Conservation (phyloP, 2,329 filamentous ascomycete species). For the Hypoxylon sp. region DNA sequence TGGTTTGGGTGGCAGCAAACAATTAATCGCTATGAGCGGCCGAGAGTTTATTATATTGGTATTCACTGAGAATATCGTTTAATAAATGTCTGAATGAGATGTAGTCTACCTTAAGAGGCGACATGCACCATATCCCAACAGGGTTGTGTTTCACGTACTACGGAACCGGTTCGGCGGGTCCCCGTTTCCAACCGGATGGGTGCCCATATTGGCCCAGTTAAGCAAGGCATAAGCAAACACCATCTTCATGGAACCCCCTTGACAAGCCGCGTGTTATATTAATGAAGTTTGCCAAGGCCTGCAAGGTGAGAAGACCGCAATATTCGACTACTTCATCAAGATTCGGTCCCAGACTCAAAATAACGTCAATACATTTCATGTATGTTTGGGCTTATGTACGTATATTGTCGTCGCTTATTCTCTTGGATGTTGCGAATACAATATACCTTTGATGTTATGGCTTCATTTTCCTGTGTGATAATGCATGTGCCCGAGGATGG, state of each 20-base stretch:
- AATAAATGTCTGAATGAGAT: neutral
- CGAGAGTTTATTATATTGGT: neutral
- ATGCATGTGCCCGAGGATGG: neutral
- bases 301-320: neutral
- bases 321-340: neutral
- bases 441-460: neutral
- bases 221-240: neutral
- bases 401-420: neutral
- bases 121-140: neutral
- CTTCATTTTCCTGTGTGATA: neutral
- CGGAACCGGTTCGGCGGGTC: neutral
- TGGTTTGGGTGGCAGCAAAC: neutral
- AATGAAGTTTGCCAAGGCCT: neutral
- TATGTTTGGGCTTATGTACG: neutral
- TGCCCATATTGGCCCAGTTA: neutral
- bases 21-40: neutral
- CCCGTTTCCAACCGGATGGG: neutral
- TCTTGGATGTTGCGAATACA: neutral
- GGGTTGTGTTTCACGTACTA: neutral
- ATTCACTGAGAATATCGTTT: neutral
- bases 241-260: neutral
- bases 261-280: neutral
- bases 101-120: neutral
- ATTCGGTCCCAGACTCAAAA: neutral
- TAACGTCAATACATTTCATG: neutral